These are phyloP conservation scores for Corymbia calophylla DNA, from an alignment of 441 rosid species.

Conservation along the genomic window DNA sequence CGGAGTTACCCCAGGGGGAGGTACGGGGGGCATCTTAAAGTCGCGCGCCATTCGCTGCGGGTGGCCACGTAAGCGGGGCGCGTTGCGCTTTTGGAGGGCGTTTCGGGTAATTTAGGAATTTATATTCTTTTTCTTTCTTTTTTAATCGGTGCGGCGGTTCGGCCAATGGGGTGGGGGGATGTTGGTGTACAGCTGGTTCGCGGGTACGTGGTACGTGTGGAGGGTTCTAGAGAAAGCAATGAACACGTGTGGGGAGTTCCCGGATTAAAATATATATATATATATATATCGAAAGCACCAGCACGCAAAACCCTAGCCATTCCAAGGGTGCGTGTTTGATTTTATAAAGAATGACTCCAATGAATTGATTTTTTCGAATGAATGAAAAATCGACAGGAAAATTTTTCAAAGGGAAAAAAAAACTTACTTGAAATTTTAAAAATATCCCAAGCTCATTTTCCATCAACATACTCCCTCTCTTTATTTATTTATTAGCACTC, in stretches of 20 bases:
- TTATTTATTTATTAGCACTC: no score
- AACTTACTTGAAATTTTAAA: not conserved
- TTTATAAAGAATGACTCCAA: not conserved
- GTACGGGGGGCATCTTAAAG: slow-evolving; percentile 1
- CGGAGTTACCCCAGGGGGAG: not conserved
- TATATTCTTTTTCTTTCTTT: not conserved
- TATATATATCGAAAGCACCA: no score
- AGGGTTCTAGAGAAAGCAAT: not conserved
- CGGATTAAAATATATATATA: not conserved
- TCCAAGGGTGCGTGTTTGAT: not conserved
- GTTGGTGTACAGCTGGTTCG: slow-evolving; percentile 32
- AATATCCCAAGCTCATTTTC: not conserved
- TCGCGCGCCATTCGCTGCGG: not conserved
- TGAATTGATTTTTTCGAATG: not conserved
- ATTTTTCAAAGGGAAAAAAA: not conserved
- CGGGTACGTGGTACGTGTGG: slow-evolving; percentile 7
- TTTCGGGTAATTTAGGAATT: not conserved
- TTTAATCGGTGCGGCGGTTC: not conserved
- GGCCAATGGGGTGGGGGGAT: slow-evolving; percentile 11
- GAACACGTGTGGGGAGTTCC: not conserved
- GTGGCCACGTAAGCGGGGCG: slow-evolving; percentile 14
- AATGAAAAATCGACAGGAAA: not conserved
- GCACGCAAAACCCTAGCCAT: not conserved
- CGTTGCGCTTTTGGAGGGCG: slow-evolving; percentile 20
- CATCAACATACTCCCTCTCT: no score